Conservation (phyloP, 2,329 filamentous ascomycete genomes). For the Paracorniculantispora psalliotae region DNA sequence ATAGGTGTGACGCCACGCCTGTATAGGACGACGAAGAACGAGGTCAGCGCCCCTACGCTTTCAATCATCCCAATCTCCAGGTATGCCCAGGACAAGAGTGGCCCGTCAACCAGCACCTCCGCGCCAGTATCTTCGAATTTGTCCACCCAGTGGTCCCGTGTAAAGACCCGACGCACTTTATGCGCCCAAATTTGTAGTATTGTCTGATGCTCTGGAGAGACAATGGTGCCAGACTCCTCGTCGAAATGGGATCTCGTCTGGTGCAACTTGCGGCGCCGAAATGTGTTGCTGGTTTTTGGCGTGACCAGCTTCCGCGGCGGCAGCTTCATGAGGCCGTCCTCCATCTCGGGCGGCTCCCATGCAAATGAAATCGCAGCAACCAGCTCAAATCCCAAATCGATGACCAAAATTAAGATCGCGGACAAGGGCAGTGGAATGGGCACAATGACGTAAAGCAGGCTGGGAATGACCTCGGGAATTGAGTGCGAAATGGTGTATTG, state of each 20-base stretch:
- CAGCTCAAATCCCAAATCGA: neutral
- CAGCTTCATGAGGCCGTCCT: neutral
- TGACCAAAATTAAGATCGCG: neutral
- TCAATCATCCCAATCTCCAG: neutral
- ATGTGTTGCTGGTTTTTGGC: neutral
- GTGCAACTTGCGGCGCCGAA: neutral
- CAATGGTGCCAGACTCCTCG: neutral
- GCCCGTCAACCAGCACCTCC: neutral
- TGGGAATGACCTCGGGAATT: neutral
- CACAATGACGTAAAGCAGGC: neutral
- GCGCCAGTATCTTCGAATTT: neutral
- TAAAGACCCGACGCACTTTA: neutral
- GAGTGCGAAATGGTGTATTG: slow-evolving; percentile 17
- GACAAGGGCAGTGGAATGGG: neutral
- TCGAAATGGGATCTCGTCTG: neutral
- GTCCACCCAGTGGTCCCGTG: neutral
- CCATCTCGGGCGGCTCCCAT: neutral
- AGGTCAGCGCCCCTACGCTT: neutral
- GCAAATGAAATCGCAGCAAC: neutral
- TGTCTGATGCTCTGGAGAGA: neutral
- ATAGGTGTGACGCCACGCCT: neutral
- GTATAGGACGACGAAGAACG: neutral
- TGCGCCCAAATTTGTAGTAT: neutral
- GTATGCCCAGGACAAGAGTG: neutral
- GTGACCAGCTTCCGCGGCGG: neutral